Base-by-base conservation (phyloP, 2,329 filamentous ascomycete genomes). In the Trichophyton mentagrophytes region DNA sequence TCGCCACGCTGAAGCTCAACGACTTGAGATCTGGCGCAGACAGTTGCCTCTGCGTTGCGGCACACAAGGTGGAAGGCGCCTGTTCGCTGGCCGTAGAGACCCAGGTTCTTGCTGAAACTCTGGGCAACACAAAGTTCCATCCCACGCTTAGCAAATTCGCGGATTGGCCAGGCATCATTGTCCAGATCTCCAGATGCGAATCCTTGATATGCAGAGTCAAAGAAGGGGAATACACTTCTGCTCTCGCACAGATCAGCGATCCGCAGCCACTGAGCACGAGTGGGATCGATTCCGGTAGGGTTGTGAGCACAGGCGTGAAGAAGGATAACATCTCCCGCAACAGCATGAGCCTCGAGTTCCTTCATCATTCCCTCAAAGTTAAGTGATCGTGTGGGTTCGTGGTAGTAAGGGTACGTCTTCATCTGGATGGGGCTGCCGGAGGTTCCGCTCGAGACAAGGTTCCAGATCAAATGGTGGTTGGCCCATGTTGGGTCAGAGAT, bases 271-370 rank as follows among this genome's bases (percentile, higher is more conserved):
- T 99, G 92, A 61, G 91, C 89, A 67, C 87, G 81, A 56, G 88
- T 95, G 9, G 90, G 90, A 75, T 99, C 93, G 64, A 96, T 89
- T 62, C 93, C 93, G 1, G 93, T 99, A 36, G 93, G 93, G 78
- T 99, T 99, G 80, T 97, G 93, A 20, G 93, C 93, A 72, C 93
- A 99, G 63, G 90, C 89, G 76, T 96, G 93, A 47, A 96, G 83
- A 44, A 97, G 82, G 70, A 97, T 85, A 71, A 96, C 85, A 72
- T 89, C 91, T 66, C 85, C 85, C 60, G 90, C 84, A 8, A 88
- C 84, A 2, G 90, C 90, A 61, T 88, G 85, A 66, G 92, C 88
- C 75, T 96, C 90, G 53, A 99, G 84, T 17, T 88, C 89, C 71
- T 87, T 86, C 67, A 92, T 95, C 74, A 88, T 77, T 75, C 72